Conservation (phyloP, 2,329 filamentous ascomycete species). For the Hypoxylon sp. region DNA sequence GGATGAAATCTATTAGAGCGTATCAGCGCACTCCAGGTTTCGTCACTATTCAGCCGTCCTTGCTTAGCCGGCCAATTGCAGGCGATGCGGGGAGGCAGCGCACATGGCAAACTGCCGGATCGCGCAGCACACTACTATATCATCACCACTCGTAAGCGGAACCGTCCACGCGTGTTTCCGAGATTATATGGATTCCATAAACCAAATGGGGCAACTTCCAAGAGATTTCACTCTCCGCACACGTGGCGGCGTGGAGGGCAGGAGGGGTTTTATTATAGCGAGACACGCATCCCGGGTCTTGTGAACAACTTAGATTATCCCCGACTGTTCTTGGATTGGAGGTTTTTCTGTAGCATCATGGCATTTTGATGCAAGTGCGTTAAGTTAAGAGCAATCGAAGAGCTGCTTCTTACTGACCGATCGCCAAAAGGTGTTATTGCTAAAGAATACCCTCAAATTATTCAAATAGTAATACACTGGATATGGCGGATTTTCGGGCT, state of each 20-base stretch:
- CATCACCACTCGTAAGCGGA: slow-evolving; percentile 22
- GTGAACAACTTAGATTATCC: neutral
- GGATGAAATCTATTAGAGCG: slow-evolving; percentile 13
- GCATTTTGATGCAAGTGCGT: neutral
- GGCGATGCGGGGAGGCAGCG: slow-evolving; percentile 24
- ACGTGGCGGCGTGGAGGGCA: slow-evolving; percentile 30
- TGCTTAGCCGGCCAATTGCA: slow-evolving; percentile 35
- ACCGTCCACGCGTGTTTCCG: slow-evolving; percentile 21
- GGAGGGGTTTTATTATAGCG: slow-evolving; percentile 2
- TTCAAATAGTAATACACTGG: too few relatives aligned
- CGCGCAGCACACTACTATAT: slow-evolving; percentile 6
- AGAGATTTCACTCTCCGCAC: slow-evolving; percentile 28
- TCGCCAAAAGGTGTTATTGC: too few relatives aligned
- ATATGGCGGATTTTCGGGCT: neutral
- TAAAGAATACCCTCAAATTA: too few relatives aligned
- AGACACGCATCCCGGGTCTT: neutral
- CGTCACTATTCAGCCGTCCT: slow-evolving; percentile 24
- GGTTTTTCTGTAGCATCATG: neutral
- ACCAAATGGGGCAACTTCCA: slow-evolving; percentile 20
- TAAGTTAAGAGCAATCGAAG: neutral
- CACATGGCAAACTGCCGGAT: slow-evolving; percentile 37
- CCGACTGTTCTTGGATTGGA: neutral
- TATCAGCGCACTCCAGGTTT: slow-evolving; percentile 14
- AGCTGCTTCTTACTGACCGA: too few relatives aligned
- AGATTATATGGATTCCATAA: slow-evolving; percentile 13